Evolutionary conservation across 352 stramenopile species (phyloP).

Genomic region (Peronospora destructor): DNA sequence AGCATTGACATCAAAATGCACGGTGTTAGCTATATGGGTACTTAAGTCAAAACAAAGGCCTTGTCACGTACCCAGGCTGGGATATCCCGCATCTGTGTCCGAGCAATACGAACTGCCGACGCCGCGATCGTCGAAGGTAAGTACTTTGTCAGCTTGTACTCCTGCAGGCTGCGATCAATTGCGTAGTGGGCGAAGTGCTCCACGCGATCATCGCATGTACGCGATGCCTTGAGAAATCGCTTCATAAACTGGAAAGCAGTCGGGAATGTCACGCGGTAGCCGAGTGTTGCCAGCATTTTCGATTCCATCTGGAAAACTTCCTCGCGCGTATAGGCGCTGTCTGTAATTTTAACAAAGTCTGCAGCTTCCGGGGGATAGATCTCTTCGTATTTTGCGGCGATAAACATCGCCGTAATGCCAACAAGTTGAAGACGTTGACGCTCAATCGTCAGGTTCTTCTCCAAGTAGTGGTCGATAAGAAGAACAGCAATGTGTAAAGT

Average conservation of each 20-base stretch:
- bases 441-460: constrained; percentile 56
- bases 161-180: constrained; percentile 96
- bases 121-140: constrained; percentile 95
- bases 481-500: constrained; percentile 82
- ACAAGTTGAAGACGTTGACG: constrained; percentile 92
- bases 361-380: constrained; percentile 91
- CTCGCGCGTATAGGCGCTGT: constrained; percentile 89
- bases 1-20: constrained; percentile 5
- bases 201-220: constrained; percentile 61
- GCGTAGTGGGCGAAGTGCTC: constrained; percentile 95
- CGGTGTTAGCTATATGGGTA: constrained; percentile 7
- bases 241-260: constrained; percentile 84
- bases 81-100: constrained; percentile 65
- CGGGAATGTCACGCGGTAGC: constrained; percentile 77
- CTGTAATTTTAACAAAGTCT: constrained; percentile 96
- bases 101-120: constrained; percentile 94
- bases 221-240: constrained; percentile 79
- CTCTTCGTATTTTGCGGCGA: constrained; percentile 98
- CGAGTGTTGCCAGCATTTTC: constrained; percentile 58
- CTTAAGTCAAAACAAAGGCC: neutral
- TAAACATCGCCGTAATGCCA: constrained; percentile 92
- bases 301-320: constrained; percentile 83
- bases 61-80: constrained; percentile 61
- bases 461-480: constrained; percentile 76
- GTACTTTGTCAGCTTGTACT: constrained; percentile 97